Base-by-base conservation (phyloP, 2,329 filamentous ascomycete species). In the Penicillium sp. region DNA sequence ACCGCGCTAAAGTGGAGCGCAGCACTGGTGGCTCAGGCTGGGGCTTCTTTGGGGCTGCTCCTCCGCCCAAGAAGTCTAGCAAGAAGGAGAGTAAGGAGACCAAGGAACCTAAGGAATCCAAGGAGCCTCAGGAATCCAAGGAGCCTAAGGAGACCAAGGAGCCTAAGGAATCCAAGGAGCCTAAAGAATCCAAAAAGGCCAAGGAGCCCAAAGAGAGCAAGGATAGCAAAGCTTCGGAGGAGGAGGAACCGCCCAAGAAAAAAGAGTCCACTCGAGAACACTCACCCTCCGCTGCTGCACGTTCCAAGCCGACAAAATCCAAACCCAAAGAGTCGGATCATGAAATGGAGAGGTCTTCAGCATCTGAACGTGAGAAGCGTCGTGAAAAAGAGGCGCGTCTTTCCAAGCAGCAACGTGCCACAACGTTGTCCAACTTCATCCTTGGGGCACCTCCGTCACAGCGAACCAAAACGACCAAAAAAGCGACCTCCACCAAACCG, bases 1-100 rank as follows among this genome's bases (percentile, higher is more conserved):
- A 93, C 47, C 82, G 87, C 10, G 69, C 83, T 17, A 86, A 82
- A 56, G 77, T 88, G 47, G 84, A 79, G 51, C 84, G 85, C 41
- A 81, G 84, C 25, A 74, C 76, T 41, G 73, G 73, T 23, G 65
- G 65, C n/a, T 71, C 76, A 9, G 79, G 83, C 18, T 92, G 87
- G 86, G 82, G 80, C 23, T 79, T 80, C 60, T 90, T 84, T 84
- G 77, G 76, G 12, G 74, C 79, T 11, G 69, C 74, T 2, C 65
- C 72, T 13, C 56, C 63, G 2, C 59, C 68, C 3, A 70, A 66
- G 47, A 72, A 70, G 48, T 57, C 70, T 14, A 51, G 57, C 45
- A 72, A 73, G 48, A 80, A 74, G 52, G 74, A 77, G 36, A 55
- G 59, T 8, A 62, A 57, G 27, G 16, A 23, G 0, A 15, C 15